These are phyloP conservation scores for Aureococcus anophagefferens DNA, from an alignment of 108 stramenopile genomes.

Conservation along the genomic window DNA sequence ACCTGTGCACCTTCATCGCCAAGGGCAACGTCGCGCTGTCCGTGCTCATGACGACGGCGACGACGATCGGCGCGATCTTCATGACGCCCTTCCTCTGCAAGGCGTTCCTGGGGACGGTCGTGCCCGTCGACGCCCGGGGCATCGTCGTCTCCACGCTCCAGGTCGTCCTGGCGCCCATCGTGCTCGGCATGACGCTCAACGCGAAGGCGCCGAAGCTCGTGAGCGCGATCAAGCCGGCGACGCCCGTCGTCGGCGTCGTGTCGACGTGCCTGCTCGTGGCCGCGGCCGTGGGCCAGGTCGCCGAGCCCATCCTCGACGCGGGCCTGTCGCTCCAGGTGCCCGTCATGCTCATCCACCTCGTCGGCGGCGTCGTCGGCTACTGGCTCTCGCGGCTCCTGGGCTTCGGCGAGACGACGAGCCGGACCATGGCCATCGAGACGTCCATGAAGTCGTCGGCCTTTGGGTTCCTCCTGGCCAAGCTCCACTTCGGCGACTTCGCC, in stretches of 20 bases:
- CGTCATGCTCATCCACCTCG: slow-evolving; percentile 76
- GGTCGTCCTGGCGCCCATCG: slow-evolving; percentile 92
- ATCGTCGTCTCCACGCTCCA: slow-evolving; percentile 87
- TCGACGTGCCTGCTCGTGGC: slow-evolving; percentile 91
- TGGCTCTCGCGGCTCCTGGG: slow-evolving; percentile 62
- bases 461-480: slow-evolving; percentile 90
- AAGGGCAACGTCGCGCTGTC: slow-evolving; percentile 88
- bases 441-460: slow-evolving; percentile 96
- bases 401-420: slow-evolving; percentile 75
- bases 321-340: slow-evolving; percentile 75
- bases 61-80: slow-evolving; percentile 89
- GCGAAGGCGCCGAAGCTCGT: slow-evolving; percentile 79
- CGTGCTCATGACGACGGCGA: slow-evolving; percentile 95
- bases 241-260: slow-evolving; percentile 86
- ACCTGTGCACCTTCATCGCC: slow-evolving; percentile 94
- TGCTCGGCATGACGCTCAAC: slow-evolving; percentile 83
- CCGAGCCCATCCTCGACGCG: slow-evolving; percentile 68
- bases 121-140: slow-evolving; percentile 87
- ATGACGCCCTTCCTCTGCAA: slow-evolving; percentile 96
- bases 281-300: slow-evolving; percentile 85
- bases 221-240: slow-evolving; percentile 76
- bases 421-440: slow-evolving; percentile 97
- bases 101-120: slow-evolving; percentile 77
- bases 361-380: slow-evolving; percentile 88
- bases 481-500: slow-evolving; percentile 86